These are phyloP conservation scores for Infundibulicybe gibba DNA, from an alignment of 768 basidiomycete species.

Conservation along the genomic window DNA sequence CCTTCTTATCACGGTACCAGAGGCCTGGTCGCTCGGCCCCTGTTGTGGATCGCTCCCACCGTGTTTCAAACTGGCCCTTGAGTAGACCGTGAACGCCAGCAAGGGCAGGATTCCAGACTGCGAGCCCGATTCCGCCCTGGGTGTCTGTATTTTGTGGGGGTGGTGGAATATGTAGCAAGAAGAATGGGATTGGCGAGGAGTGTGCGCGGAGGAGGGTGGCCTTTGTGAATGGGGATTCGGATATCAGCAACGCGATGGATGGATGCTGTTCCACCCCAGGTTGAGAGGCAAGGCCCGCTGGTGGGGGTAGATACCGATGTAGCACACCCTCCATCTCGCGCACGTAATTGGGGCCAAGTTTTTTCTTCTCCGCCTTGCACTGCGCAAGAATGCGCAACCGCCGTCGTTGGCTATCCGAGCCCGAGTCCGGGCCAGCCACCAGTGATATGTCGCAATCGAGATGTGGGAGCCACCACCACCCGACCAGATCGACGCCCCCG, in stretches of 20 bases:
- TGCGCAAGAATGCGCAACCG: constrained; percentile 79
- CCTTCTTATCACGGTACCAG: constrained; percentile 36
- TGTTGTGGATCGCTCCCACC: constrained; percentile 53
- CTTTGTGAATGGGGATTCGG: constrained; percentile 77
- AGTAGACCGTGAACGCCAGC: constrained; percentile 51
- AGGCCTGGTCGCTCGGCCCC: constrained; percentile 37
- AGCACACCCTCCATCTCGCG: constrained; percentile 92
- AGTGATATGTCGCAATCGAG: neutral
- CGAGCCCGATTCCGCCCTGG: constrained; percentile 36
- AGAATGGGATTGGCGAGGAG: constrained; percentile 73
- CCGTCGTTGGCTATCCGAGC: constrained; percentile 22
- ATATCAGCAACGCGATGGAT: constrained; percentile 73
- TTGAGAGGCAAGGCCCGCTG: constrained; percentile 2
- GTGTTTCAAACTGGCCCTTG: constrained; percentile 54
- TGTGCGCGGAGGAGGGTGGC: constrained; percentile 65
- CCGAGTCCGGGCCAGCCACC: neutral
- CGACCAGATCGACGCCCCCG: constrained; percentile 84
- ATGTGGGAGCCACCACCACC: constrained; percentile 89
- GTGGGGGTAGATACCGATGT: constrained; percentile 37
- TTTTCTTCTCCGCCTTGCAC: constrained; percentile 89
- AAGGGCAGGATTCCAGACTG: constrained; percentile 71
- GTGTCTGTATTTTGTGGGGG: constrained; percentile 7
- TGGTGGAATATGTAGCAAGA: constrained; percentile 75
- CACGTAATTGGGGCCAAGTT: constrained; percentile 73
- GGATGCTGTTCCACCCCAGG: constrained; percentile 20